Percentiles rank a stretch among this genome's conserved stretches.
Conservation (phyloP, 1,284 basidiomycete species). For the Boletus mariae region DNA sequence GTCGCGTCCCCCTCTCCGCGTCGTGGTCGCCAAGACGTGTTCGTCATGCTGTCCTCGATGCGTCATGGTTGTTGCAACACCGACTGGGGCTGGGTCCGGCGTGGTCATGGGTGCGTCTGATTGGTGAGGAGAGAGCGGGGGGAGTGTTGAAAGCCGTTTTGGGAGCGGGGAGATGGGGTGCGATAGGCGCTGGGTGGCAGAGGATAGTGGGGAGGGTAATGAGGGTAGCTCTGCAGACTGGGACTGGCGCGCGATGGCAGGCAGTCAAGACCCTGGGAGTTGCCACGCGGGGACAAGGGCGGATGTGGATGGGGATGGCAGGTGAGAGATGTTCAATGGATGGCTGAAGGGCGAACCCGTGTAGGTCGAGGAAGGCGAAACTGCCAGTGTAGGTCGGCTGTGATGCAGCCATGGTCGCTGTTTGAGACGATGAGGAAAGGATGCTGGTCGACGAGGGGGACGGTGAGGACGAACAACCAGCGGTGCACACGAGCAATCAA, state of each 20-base stretch:
- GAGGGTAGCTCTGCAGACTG: slow-evolving; percentile 20
- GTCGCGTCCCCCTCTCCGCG: too few relatives aligned
- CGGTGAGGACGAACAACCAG: slow-evolving; percentile 1
- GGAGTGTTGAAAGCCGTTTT: slow-evolving; percentile 31
- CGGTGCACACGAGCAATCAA: slow-evolving; percentile 16
- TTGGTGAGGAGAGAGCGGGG: slow-evolving; percentile 13
- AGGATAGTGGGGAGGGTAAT: slow-evolving; percentile 21
- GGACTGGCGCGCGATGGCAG: slow-evolving; percentile 21
- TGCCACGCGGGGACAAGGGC: slow-evolving; percentile 20
- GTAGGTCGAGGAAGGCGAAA: slow-evolving; percentile 8
- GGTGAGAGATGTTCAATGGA: slow-evolving; percentile 5
- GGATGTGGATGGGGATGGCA: slow-evolving; percentile 8
- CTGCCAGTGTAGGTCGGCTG: slow-evolving; percentile 19
- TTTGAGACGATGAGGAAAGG: slow-evolving; percentile 7
- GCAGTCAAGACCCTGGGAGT: slow-evolving; percentile 22
- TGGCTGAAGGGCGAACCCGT: slow-evolving; percentile 19
- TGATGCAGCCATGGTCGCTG: slow-evolving; percentile 21
- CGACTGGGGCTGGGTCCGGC: slow-evolving; percentile 6
- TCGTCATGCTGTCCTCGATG: too few relatives aligned
- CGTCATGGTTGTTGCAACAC: too few relatives aligned
- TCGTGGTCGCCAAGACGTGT: too few relatives aligned
- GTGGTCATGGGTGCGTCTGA: slow-evolving; percentile 4
- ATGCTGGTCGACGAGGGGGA: slow-evolving; percentile 10
- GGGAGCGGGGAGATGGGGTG: slow-evolving; percentile 29
- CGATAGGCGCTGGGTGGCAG: slow-evolving; percentile 23